These are phyloP conservation scores for Cladophialophora bantiana DNA, from an alignment of 2,329 filamentous ascomycete genomes.

Conservation along the genomic window DNA sequence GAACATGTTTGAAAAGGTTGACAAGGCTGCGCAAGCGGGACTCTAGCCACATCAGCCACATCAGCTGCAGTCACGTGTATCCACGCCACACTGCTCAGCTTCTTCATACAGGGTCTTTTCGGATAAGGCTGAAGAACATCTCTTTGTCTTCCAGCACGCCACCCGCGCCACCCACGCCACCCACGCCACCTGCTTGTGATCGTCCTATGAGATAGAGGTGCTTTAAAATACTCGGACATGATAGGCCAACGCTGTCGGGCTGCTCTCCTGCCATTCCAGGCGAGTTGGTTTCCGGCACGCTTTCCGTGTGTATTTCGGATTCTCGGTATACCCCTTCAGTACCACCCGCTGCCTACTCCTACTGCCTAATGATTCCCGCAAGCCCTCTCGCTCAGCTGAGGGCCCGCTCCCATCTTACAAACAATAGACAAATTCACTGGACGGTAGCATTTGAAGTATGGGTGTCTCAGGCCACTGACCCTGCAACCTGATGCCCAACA, in stretches of 20 bases:
- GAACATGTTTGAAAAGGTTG: neutral
- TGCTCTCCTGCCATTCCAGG: neutral
- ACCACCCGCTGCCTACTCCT: neutral
- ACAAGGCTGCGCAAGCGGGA: neutral
- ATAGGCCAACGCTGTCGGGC: neutral
- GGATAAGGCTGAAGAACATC: neutral
- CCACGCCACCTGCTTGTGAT: too few relatives aligned
- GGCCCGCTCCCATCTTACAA: slow-evolving; percentile 17
- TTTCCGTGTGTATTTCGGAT: slow-evolving; percentile 17
- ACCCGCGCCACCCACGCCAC: neutral
- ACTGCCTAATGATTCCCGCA: neutral
- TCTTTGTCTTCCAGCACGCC: neutral
- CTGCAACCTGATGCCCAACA: slow-evolving; percentile 6
- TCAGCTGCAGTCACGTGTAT: neutral
- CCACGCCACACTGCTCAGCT: neutral
- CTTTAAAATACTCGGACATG: neutral
- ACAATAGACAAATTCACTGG: slow-evolving; percentile 13
- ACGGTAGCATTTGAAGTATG: neutral
- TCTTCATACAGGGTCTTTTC: neutral
- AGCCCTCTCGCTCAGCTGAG: neutral
- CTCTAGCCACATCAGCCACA: neutral
- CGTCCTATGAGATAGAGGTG: neutral
- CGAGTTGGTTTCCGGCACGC: slow-evolving; percentile 8
- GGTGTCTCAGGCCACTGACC: slow-evolving; percentile 14
- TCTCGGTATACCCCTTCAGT: neutral